These are phyloP conservation scores for Hypoxylon lenormandii DNA, from an alignment of 495 filamentous ascomycete species.

Conservation along the genomic window DNA sequence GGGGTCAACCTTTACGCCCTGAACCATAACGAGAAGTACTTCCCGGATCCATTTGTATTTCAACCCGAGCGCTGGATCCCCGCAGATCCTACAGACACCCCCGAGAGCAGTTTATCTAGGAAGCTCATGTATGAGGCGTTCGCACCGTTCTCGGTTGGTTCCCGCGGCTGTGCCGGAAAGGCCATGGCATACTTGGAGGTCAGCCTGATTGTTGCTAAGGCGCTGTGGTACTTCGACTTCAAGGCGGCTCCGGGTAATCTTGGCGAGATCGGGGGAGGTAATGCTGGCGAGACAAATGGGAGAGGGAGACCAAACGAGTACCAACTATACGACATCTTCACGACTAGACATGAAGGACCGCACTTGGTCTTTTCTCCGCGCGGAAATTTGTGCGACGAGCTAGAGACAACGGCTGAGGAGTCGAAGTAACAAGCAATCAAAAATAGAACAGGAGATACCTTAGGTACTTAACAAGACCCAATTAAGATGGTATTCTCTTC, in stretches of 20 bases:
- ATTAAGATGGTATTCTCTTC: no score
- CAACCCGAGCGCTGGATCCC: neutral
- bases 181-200: constrained; percentile 57
- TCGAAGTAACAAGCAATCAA: no score
- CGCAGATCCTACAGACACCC: neutral
- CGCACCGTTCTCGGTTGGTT: constrained; percentile 59
- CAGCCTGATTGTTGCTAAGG: constrained; percentile 46
- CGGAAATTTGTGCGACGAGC: neutral
- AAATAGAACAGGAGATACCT: no score
- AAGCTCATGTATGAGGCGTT: constrained; percentile 37
- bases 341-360: neutral
- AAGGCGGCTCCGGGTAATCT: constrained; percentile 18
- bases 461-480: no score
- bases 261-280: constrained; percentile 17
- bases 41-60: neutral
- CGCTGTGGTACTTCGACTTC: constrained; percentile 52
- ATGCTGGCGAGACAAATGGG: neutral
- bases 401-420: neutral
- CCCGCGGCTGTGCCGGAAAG: constrained; percentile 58
- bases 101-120: neutral
- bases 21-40: neutral
- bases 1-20: neutral
- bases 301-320: neutral
- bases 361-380: neutral
- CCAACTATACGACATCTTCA: constrained; percentile 1